Evolutionary conservation across 805 yeast genomes (phyloP).

Genomic region (Metschnikowia amazonensis): DNA sequence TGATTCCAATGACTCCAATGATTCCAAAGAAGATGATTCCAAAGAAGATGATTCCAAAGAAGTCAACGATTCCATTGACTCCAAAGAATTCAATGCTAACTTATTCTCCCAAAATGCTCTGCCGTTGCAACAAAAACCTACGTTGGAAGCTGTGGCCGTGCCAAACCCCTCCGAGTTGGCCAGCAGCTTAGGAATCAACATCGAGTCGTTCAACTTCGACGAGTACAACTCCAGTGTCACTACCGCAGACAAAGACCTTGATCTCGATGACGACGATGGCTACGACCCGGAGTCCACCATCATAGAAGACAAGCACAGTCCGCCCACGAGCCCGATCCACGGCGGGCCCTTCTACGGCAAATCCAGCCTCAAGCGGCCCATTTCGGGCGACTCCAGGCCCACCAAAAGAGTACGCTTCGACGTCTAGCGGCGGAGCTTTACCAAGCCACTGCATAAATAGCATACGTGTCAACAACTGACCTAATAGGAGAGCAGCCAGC

Average conservation of each 20-base stretch:
- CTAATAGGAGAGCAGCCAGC: too few species aligned
- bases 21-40: too few species aligned
- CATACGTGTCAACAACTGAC: background rate
- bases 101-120: background rate
- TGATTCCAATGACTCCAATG: too few species aligned
- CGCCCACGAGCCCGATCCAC: conserved; percentile 11
- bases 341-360: conserved; percentile 8
- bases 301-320: conserved; percentile 11
- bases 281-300: conserved; percentile 22
- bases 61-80: too few species aligned
- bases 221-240: conserved; percentile 18
- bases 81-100: too few species aligned
- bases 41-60: too few species aligned
- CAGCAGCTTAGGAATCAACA: conserved; percentile 23
- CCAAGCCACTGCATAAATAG: background rate
- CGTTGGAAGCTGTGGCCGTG: background rate
- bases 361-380: conserved; percentile 25
- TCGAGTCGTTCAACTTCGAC: conserved; percentile 19
- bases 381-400: conserved; percentile 13
- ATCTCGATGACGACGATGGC: conserved; percentile 20
- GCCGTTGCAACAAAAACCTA: background rate
- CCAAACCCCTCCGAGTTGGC: conserved; percentile 14
- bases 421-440: conserved; percentile 3
- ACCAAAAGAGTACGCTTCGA: conserved; percentile 35
- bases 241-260: conserved; percentile 21